phyloP scores from a whole-genome alignment of 352 stramenopile genomes.

The Phytopythium aichiense region DNA sequence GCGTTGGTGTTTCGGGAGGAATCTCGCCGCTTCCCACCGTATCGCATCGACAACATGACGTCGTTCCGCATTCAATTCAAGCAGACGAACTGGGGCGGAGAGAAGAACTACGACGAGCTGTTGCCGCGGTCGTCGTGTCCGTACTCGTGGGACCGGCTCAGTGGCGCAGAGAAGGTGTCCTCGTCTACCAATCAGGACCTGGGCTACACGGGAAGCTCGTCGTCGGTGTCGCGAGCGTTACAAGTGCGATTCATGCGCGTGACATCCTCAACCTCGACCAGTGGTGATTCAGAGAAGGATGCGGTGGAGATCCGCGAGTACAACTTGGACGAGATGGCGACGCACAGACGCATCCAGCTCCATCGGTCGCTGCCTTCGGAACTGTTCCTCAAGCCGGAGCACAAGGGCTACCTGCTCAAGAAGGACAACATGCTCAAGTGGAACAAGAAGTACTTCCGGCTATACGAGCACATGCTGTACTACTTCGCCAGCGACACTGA shows the following conservation, averaged over 20 bases:
- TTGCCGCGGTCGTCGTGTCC: conserved; percentile 64
- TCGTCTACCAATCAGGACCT: conserved; percentile 62
- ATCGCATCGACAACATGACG: conserved; percentile 91
- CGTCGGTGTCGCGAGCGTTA: conserved; percentile 51
- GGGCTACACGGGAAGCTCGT: conserved; percentile 52
- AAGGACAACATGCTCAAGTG: conserved; percentile 89
- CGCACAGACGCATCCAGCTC: conserved; percentile 74
- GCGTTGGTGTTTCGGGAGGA: conserved; percentile 83
- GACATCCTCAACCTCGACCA: conserved; percentile 60
- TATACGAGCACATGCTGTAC: conserved; percentile 88
- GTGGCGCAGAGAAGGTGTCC: conserved; percentile 57
- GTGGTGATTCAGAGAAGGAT: conserved; percentile 62
- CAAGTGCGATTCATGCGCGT: conserved; percentile 88
- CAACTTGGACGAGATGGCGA: conserved; percentile 84
- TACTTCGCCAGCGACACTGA: conserved; percentile 86
- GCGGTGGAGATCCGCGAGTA: conserved; percentile 85
- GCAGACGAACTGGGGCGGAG: conserved; percentile 69
- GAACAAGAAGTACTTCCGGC: conserved; percentile 86
- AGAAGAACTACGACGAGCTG: conserved; percentile 75
- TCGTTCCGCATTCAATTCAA: conserved; percentile 88
- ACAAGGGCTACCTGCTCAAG: conserved; percentile 79
- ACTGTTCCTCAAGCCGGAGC: conserved; percentile 71
- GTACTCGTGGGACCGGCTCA: conserved; percentile 86
- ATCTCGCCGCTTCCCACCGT: conserved; percentile 82
- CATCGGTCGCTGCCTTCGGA: conserved; percentile 78